Conservation (phyloP, 2,329 filamentous ascomycete species). For the Pseudogymnoascus sp. region DNA sequence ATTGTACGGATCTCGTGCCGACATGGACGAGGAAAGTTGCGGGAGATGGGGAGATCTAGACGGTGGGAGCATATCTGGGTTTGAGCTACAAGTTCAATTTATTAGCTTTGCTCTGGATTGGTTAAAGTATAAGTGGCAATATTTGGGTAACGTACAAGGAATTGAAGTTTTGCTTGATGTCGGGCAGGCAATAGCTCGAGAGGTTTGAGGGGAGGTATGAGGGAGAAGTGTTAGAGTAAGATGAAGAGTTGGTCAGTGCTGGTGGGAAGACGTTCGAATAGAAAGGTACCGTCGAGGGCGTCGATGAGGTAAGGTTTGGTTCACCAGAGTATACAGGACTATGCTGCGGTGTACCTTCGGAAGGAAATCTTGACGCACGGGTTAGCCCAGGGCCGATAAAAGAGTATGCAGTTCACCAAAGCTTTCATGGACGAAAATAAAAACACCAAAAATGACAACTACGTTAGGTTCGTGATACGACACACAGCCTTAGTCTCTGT, state of each 20-base stretch:
- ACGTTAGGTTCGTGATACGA: conserved; percentile 8
- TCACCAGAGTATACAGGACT: conserved; percentile 32
- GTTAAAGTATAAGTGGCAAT: background rate
- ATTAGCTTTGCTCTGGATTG: background rate
- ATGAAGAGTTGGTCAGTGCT: conserved; percentile 28
- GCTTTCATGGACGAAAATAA: background rate
- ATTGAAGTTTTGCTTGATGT: conserved; percentile 29
- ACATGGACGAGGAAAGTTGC: conserved; percentile 28
- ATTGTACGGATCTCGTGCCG: conserved; percentile 29
- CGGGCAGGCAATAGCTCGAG: conserved; percentile 30
- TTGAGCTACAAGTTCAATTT: conserved; percentile 9
- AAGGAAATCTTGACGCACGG: conserved; percentile 6
- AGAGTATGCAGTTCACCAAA: conserved; percentile 9
- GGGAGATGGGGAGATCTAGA: conserved; percentile 29
- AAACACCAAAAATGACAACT: conserved; percentile 9
- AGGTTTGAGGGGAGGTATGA: conserved; percentile 26
- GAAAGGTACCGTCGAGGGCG: conserved; percentile 26
- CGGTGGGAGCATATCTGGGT: conserved; percentile 28
- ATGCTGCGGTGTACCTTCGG: conserved; percentile 17
- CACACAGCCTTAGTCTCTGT: conserved; percentile 6
- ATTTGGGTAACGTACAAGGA: conserved; percentile 8
- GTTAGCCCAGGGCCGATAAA: background rate
- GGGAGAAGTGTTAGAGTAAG: conserved; percentile 25
- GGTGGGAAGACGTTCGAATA: conserved; percentile 29
- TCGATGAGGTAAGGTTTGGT: conserved; percentile 26